Conservation (phyloP, 495 filamentous ascomycete species). For the Jackrogersella multiformis region DNA sequence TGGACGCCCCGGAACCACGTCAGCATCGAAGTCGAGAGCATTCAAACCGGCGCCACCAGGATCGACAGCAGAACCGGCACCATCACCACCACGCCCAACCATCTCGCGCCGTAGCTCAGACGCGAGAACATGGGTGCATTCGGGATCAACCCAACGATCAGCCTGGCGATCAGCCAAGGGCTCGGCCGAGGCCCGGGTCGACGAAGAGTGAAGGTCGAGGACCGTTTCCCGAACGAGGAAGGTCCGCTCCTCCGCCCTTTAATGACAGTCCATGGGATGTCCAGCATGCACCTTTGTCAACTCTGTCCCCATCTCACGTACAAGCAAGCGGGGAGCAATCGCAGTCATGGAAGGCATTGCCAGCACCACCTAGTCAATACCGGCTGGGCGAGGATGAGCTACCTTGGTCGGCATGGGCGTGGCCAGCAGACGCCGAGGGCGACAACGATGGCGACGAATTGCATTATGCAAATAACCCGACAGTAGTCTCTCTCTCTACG, state of each 20-base stretch:
- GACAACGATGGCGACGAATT: constrained; percentile 13
- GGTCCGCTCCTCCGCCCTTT: constrained; percentile 56
- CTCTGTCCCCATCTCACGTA: constrained; percentile 24
- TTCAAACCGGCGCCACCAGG: constrained; percentile 25
- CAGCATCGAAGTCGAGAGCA: constrained; percentile 43
- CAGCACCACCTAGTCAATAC: constrained; percentile 52
- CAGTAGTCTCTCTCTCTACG: constrained; percentile 28
- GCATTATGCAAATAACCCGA: constrained; percentile 31
- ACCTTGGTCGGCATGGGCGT: constrained; percentile 55
- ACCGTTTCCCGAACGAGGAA: constrained; percentile 51
- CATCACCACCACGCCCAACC: constrained; percentile 40
- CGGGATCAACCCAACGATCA: constrained; percentile 27
- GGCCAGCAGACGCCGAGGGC: constrained; percentile 38
- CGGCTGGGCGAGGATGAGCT: constrained; percentile 56
- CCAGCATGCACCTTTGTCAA: constrained; percentile 33
- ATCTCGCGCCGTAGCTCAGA: constrained; percentile 35
- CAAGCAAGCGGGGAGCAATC: constrained; percentile 21
- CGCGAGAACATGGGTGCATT: constrained; percentile 30
- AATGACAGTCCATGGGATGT: constrained; percentile 56
- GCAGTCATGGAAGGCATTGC: constrained; percentile 50
- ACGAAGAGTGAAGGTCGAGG: constrained; percentile 33
- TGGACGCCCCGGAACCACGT: constrained; percentile 48
- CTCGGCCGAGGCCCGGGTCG: constrained; percentile 43
- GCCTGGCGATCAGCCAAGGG: constrained; percentile 33
- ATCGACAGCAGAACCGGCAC: constrained; percentile 32